phyloP scores from a whole-genome alignment of 805 yeast genomes.

The Brettanomyces custersianus region DNA sequence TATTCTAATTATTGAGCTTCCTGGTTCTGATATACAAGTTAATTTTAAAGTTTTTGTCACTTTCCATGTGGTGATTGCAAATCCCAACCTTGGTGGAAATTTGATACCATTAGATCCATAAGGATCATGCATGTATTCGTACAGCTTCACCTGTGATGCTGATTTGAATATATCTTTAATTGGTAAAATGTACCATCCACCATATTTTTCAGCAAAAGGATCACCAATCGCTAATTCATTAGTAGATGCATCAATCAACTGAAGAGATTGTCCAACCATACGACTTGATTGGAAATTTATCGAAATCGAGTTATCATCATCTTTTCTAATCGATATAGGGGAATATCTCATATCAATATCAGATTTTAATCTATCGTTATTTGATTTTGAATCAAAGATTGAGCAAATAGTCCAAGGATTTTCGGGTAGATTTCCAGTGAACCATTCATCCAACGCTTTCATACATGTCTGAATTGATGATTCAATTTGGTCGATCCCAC shows the following conservation, averaged over 20 bases:
- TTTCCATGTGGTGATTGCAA: constrained; percentile 23
- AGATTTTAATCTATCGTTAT: too few species aligned
- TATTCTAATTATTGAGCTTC: constrained; percentile 34
- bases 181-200: constrained; percentile 38
- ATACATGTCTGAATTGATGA: constrained; percentile 31
- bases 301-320: too few species aligned
- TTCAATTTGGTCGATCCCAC: constrained; percentile 43
- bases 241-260: too few species aligned
- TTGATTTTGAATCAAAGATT: too few species aligned
- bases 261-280: too few species aligned
- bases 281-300: too few species aligned
- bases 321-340: too few species aligned
- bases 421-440: constrained; percentile 17
- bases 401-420: constrained; percentile 29
- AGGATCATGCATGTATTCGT: too few species aligned
- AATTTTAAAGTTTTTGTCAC: constrained; percentile 22
- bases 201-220: constrained; percentile 34
- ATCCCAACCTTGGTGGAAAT: constrained; percentile 34
- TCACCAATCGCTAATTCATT: constrained; percentile 44
- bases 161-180: constrained; percentile 24
- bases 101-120: neutral
- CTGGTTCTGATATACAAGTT: constrained; percentile 44
- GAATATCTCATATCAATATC: too few species aligned
- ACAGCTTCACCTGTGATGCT: too few species aligned
- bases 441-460: constrained; percentile 32